Conservation (phyloP, 257 asterid genomes). For the Ajuga chamaepitys region DNA sequence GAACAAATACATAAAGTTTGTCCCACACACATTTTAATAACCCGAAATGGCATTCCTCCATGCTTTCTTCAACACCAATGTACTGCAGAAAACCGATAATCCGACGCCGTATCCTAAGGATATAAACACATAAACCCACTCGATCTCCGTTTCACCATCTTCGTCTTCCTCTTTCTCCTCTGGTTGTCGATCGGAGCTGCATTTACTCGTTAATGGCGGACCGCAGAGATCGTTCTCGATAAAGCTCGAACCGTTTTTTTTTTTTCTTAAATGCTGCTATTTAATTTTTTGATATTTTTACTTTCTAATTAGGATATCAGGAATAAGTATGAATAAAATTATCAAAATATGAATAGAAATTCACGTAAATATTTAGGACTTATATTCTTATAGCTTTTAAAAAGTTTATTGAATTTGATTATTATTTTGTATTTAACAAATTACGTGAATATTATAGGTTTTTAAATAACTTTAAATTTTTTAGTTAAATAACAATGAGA, state of each 20-base stretch:
- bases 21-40: not conserved
- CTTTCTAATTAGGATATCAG: too few species aligned
- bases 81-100: not conserved
- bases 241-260: not conserved
- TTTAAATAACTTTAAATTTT: too few species aligned
- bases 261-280: too few species aligned
- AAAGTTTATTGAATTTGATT: too few species aligned
- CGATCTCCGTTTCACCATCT: not conserved
- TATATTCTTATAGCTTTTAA: too few species aligned
- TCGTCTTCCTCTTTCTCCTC: not conserved
- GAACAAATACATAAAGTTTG: not conserved
- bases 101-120: not conserved
- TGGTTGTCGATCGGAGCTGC: not conserved
- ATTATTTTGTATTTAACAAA: too few species aligned
- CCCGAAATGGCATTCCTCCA: slow-evolving; percentile 10
- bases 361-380: too few species aligned
- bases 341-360: too few species aligned
- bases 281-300: too few species aligned
- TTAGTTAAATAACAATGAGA: too few species aligned
- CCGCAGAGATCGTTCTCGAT: slow-evolving; percentile 1
- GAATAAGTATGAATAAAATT: too few species aligned
- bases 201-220: not conserved
- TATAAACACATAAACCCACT: not conserved
- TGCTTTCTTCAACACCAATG: not conserved
- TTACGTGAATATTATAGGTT: too few species aligned